Evolutionary conservation across 768 basidiomycete species (phyloP).

Genomic region (Podaxis mareebaensis): DNA sequence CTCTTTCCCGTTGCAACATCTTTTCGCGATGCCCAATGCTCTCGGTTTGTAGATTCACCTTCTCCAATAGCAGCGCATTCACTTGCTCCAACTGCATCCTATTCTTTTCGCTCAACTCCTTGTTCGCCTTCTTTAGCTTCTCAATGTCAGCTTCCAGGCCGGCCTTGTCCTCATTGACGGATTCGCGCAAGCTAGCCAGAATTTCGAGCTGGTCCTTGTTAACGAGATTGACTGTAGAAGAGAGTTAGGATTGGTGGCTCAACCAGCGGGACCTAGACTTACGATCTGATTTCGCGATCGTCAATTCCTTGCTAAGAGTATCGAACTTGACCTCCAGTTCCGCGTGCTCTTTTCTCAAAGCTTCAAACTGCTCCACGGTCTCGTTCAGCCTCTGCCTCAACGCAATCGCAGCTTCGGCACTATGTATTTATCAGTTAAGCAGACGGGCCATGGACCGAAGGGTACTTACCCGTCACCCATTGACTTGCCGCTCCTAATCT

Average conservation of each 20-base stretch:
- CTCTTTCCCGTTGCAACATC: constrained; percentile 83
- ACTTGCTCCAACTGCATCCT: constrained; percentile 90
- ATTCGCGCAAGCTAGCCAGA: constrained; percentile 80
- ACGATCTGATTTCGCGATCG: constrained; percentile 86
- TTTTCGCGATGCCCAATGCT: constrained; percentile 88
- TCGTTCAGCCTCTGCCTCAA: constrained; percentile 87
- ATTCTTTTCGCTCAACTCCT: constrained; percentile 78
- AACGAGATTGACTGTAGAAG: constrained; percentile 73
- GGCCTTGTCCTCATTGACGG: constrained; percentile 85
- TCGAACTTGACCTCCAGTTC: constrained; percentile 74
- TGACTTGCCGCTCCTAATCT: constrained; percentile 85
- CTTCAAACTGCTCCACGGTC: constrained; percentile 79
- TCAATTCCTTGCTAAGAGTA: constrained; percentile 63
- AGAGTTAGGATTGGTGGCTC: constrained; percentile 7
- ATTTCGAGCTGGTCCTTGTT: constrained; percentile 95
- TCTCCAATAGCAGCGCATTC: constrained; percentile 83
- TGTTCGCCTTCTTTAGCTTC: constrained; percentile 64
- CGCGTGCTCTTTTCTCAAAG: constrained; percentile 63
- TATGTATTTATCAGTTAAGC: constrained; percentile 28
- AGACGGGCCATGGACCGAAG: constrained; percentile 6
- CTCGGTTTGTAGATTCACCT: constrained; percentile 86
- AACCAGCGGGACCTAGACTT: constrained; percentile 27
- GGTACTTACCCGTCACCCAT: constrained; percentile 72
- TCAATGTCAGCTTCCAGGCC: constrained; percentile 70
- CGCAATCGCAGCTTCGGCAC: constrained; percentile 86